Percentiles rank a stretch among this genome's conserved stretches.
Conservation (phyloP, 805 yeast species). For the Ogataea salicorniae region DNA sequence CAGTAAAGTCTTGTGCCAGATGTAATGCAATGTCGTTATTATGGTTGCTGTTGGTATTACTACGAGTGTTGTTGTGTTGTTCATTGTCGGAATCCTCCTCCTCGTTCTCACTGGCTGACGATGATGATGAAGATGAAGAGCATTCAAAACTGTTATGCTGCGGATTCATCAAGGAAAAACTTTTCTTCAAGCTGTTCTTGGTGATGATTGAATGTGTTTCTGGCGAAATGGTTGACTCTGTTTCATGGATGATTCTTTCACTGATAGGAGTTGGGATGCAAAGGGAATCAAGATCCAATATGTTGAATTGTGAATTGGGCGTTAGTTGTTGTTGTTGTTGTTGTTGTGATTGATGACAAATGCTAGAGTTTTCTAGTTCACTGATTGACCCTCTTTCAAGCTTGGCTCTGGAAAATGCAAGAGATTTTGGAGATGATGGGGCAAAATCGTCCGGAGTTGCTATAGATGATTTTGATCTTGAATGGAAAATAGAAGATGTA, state of each 20-base stretch:
- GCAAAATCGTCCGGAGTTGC: not conserved
- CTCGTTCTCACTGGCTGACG: conserved; percentile 16
- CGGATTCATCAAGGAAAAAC: conserved; percentile 21
- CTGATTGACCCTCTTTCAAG: too few relatives aligned
- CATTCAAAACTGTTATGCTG: conserved; percentile 16
- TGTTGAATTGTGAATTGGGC: conserved; percentile 9
- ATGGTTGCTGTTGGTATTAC: not conserved
- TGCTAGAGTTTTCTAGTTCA: not conserved
- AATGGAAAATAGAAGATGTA: conserved; percentile 10
- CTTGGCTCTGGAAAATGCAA: not conserved
- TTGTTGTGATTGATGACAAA: not conserved
- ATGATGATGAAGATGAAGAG: conserved; percentile 12
- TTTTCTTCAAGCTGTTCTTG: conserved; percentile 17
- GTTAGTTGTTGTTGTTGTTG: conserved; percentile 2
- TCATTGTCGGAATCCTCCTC: conserved; percentile 5
- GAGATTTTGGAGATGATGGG: not conserved
- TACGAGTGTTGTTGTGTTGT: not conserved
- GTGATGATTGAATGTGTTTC: conserved; percentile 18
- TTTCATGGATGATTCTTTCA: not conserved
- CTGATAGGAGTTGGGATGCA: conserved; percentile 12
- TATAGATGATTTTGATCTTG: conserved; percentile 12
- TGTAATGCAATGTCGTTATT: not conserved
- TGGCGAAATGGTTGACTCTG: conserved; percentile 8
- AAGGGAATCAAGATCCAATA: conserved; percentile 8
- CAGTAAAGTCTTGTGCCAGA: not conserved